phyloP scores from a whole-genome alignment of 1,284 basidiomycete genomes.

The Gymnopus androsaceus region DNA sequence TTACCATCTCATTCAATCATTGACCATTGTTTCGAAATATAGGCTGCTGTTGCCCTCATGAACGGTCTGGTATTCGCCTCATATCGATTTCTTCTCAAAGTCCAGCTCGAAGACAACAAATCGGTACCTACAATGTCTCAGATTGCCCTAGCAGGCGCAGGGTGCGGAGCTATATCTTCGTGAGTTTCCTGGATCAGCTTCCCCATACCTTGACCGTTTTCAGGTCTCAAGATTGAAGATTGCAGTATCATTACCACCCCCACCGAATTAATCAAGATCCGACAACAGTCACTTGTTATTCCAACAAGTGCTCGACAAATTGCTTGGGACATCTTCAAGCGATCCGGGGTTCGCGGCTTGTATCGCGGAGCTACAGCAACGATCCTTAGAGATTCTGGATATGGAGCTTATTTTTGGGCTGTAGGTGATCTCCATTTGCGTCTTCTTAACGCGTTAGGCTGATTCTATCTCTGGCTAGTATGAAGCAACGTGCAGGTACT shows the following conservation, averaged over 20 bases:
- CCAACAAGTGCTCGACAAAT: conserved; percentile 51
- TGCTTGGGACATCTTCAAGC: conserved; percentile 52
- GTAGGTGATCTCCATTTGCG: conserved; percentile 39
- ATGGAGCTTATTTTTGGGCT: conserved; percentile 82
- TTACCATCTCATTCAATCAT: not conserved
- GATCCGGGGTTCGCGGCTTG: conserved; percentile 65
- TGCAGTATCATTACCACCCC: conserved; percentile 76
- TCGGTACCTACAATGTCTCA: conserved; percentile 62
- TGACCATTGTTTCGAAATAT: not conserved
- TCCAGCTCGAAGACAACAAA: conserved; percentile 50
- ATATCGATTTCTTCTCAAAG: conserved; percentile 69
- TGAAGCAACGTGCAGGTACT: conserved; percentile 71
- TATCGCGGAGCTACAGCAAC: conserved; percentile 78
- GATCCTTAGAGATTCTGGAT: conserved; percentile 73
- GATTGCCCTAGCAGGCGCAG: conserved; percentile 75
- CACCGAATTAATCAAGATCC: conserved; percentile 85
- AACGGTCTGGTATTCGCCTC: conserved; percentile 78
- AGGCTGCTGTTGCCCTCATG: conserved; percentile 71
- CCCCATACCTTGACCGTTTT: conserved; percentile 1
- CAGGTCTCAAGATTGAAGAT: conserved; percentile 7
- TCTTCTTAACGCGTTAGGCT: conserved; percentile 17
- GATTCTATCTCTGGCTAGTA: conserved; percentile 46
- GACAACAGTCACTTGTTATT: conserved; percentile 62
- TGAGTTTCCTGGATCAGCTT: conserved; percentile 44
- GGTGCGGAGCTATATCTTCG: conserved; percentile 78